Evolutionary conservation across 2,329 filamentous ascomycete species (phyloP).

Genomic region (Fusarium bulbicola): DNA sequence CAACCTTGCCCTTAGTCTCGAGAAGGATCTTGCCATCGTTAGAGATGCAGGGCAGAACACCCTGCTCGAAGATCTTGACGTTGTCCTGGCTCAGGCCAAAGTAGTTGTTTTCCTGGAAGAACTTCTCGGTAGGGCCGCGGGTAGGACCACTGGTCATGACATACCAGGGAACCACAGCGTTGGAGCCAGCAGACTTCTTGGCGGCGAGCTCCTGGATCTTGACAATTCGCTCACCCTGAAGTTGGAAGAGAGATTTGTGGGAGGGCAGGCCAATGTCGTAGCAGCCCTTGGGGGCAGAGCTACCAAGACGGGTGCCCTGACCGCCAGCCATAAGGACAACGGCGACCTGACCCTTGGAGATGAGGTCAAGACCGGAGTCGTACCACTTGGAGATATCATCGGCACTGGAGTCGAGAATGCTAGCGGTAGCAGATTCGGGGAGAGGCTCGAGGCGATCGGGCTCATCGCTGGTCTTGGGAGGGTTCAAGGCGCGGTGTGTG

Average conservation of each 20-base stretch:
- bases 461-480: constrained; percentile 69
- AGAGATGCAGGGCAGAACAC: constrained; percentile 94
- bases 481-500: constrained; percentile 82
- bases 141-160: constrained; percentile 99
- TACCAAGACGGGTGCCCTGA: constrained; percentile 93
- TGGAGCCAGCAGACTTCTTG: constrained; percentile 66
- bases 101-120: constrained; percentile 89
- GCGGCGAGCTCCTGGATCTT: constrained; percentile 85
- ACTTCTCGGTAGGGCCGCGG: constrained; percentile 87
- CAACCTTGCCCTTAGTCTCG: constrained; percentile 88
- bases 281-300: constrained; percentile 96
- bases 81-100: constrained; percentile 90
- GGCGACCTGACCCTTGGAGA: constrained; percentile 77
- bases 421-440: constrained; percentile 85
- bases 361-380: constrained; percentile 79
- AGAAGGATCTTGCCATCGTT: constrained; percentile 98
- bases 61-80: constrained; percentile 94
- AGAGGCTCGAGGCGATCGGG: constrained; percentile 80
- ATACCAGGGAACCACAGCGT: constrained; percentile 89
- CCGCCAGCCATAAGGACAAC: constrained; percentile 98
- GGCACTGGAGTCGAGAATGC: constrained; percentile 86
- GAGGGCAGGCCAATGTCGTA: constrained; percentile 96
- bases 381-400: constrained; percentile 88
- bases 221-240: constrained; percentile 92
- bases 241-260: constrained; percentile 94